Evolutionary conservation across 352 stramenopile species (phyloP).

Genomic region (Phytophthora fragariae): DNA sequence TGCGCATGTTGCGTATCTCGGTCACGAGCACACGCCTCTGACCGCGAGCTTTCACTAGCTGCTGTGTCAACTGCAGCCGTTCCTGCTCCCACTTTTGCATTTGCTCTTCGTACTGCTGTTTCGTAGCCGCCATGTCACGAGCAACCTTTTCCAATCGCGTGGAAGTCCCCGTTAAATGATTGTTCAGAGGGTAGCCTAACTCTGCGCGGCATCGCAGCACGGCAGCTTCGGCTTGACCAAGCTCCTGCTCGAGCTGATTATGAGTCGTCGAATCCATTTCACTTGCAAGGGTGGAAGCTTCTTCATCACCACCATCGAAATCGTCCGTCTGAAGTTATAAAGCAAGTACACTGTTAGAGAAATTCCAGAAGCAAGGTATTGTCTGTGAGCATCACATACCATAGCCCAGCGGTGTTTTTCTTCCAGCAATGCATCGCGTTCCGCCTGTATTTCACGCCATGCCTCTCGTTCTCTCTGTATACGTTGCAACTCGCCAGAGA

Average conservation of each 20-base stretch:
- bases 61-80: conserved; percentile 64
- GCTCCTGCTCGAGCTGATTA: conserved; percentile 69
- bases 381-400: conserved; percentile 39
- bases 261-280: conserved; percentile 61
- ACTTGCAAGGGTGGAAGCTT: conserved; percentile 31
- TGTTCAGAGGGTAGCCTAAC: conserved; percentile 79
- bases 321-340: conserved; percentile 62
- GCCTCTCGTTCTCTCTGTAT: conserved; percentile 79
- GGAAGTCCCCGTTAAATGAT: conserved; percentile 77
- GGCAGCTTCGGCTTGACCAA: conserved; percentile 73
- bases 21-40: conserved; percentile 83
- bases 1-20: conserved; percentile 81
- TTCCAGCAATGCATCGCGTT: conserved; percentile 78
- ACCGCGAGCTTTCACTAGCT: conserved; percentile 79
- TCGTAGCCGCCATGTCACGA: conserved; percentile 70
- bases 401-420: conserved; percentile 89
- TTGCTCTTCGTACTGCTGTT: conserved; percentile 78
- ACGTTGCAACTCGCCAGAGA: conserved; percentile 69
- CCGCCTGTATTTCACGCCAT: conserved; percentile 81
- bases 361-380: background rate
- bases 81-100: conserved; percentile 62
- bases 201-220: conserved; percentile 79
- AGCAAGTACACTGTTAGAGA: conserved; percentile 6
- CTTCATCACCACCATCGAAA: conserved; percentile 54
- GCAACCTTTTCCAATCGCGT: conserved; percentile 80